Percentiles rank a stretch among this genome's conserved stretches.
phyloP scores from a whole-genome alignment of 345 rosid species.

The Isatis tinctoria region DNA sequence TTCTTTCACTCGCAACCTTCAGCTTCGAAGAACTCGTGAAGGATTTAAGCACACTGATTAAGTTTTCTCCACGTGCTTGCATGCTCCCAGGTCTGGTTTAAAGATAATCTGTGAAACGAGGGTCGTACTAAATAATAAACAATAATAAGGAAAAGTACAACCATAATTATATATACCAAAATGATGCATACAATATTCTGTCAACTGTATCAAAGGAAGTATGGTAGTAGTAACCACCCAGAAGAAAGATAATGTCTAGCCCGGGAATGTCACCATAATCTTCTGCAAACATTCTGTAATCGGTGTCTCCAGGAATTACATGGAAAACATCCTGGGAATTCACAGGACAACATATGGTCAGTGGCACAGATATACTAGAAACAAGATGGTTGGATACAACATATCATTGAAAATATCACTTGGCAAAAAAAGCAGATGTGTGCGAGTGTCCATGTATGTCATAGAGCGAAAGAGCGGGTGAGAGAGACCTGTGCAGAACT shows the following conservation, averaged over 20 bases:
- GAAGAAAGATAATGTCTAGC: slow-evolving; percentile 93
- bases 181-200: slow-evolving; percentile 88
- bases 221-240: slow-evolving; percentile 98
- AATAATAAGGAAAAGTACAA: slow-evolving; percentile 9
- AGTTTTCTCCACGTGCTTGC: slow-evolving; percentile 98
- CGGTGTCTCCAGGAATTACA: slow-evolving; percentile 92
- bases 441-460: not conserved
- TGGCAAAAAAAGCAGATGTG: not conserved
- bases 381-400: not conserved
- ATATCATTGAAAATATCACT: not conserved
- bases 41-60: slow-evolving; percentile 64
- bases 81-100: slow-evolving; percentile 92
- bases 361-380: not conserved
- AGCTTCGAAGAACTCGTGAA: slow-evolving; percentile 78
- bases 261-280: slow-evolving; percentile 91
- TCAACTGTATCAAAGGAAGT: slow-evolving; percentile 91
- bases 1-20: slow-evolving; percentile 54
- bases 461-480: not conserved
- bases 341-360: slow-evolving; percentile 4
- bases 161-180: slow-evolving; percentile 51
- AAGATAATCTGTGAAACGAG: slow-evolving; percentile 29
- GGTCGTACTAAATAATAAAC: slow-evolving; percentile 30
- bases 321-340: slow-evolving; percentile 81
- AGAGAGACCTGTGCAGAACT: slow-evolving; percentile 92
- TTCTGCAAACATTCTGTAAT: slow-evolving; percentile 87